Evolutionary conservation across 2,329 filamentous ascomycete genomes (phyloP), one percentile per base, ranked within the genome.

Genomic region (Tolypocladium sp.): DNA sequence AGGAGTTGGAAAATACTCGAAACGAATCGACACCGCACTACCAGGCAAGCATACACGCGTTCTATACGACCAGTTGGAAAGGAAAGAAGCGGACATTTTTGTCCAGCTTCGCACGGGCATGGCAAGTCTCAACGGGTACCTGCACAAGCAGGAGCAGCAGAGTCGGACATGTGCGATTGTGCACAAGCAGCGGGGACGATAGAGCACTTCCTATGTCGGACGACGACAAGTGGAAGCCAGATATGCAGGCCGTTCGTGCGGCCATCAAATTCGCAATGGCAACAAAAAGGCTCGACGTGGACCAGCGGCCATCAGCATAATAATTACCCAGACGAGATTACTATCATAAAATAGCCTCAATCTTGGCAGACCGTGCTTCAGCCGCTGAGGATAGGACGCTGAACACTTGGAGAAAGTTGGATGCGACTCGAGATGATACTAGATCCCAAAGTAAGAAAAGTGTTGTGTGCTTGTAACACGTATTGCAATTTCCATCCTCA

Each of bases 381-480:
- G 59, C 41, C 60, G 56, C 60, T 60, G 60, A 61, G 38, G 53
- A 61, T 61, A 63, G 60, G 60, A 62, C 56, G 58, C 62, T 62
- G 57, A 62, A 63, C 59, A 62, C 60, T 63, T 59, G 58, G 25
- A 62, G 58, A 61, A 61, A 44, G n/a, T n/a, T n/a, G n/a, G n/a
- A n/a, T n/a, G n/a, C n/a, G 30, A 33, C 30, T 8, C 30, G 30
- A 33, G 30, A 33, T 33, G 30, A 33, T 33, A 33, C 30, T 35
- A 35, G 9, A 35, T 35, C 33, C 33, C 33, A 35, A 35, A 35
- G 33, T 35, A 35, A 10, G 33, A 35, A 35, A 10, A 12, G 2
- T 35, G 33, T 3, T 35, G 33, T 35, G 2, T 35, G 33, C 33
- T 12, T 35, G 33, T 9, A 35, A 35, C 10, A 35, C 9, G 33